phyloP scores from a whole-genome alignment of 1,139 yeast species.

The Lipomyces yarrowii region DNA sequence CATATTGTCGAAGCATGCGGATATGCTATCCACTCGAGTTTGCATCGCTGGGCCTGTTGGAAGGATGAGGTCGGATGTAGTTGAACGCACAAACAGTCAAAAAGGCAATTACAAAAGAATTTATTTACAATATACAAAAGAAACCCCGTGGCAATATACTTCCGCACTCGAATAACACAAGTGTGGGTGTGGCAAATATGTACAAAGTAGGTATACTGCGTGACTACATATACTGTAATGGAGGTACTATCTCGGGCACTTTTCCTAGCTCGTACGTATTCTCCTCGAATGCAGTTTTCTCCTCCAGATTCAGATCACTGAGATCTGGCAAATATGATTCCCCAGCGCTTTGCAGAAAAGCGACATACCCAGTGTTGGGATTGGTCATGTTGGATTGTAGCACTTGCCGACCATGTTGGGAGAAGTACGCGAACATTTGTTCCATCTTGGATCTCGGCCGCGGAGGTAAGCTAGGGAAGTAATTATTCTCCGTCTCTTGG shows the following conservation, averaged over 20 bases:
- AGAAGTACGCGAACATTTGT: background rate
- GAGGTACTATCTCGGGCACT: constrained; percentile 84
- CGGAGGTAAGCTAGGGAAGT: constrained; percentile 7
- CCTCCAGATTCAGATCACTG: constrained; percentile 48
- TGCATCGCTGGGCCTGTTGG: too few relatives aligned
- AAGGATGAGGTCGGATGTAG: too few relatives aligned
- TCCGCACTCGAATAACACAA: background rate
- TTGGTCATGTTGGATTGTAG: background rate
- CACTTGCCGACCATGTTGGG: background rate
- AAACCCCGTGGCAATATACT: background rate
- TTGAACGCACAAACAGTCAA: too few relatives aligned
- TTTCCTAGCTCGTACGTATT: constrained; percentile 59
- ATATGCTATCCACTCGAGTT: too few relatives aligned
- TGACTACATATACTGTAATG: constrained; percentile 47
- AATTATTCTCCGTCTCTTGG: background rate
- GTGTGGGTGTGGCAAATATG: background rate
- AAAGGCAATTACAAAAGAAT: background rate
- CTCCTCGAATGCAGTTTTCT: constrained; percentile 56
- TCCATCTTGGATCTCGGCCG: constrained; percentile 14
- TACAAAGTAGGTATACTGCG: background rate
- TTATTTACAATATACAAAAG: background rate
- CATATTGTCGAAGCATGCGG: too few relatives aligned
- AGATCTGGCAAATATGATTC: constrained; percentile 17
- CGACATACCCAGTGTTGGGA: constrained; percentile 1
- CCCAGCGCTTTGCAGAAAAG: constrained; percentile 43